phyloP scores from a whole-genome alignment of 2,329 filamentous ascomycete species.

The Amesomyces nigricolor region DNA sequence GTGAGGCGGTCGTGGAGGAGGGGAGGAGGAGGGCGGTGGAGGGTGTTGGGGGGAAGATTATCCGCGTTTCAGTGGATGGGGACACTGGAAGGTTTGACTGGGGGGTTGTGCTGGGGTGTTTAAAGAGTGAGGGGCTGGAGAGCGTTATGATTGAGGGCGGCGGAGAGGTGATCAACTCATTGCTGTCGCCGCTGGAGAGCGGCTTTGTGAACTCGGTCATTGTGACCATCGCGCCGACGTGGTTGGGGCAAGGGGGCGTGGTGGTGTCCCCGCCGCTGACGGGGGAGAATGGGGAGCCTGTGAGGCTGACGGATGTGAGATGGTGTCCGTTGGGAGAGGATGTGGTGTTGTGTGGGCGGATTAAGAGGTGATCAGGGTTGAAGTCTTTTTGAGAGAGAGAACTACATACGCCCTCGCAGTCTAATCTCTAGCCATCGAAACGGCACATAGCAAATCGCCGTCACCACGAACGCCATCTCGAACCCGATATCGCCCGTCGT shows the following conservation, averaged over 20 bases:
- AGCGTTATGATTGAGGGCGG: constrained; percentile 95
- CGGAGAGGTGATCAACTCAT: constrained; percentile 70
- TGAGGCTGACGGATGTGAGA: constrained; percentile 58
- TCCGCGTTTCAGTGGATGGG: constrained; percentile 34
- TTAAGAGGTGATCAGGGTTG: constrained; percentile 14
- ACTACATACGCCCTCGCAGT: constrained; percentile 29
- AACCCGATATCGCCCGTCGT: constrained; percentile 61
- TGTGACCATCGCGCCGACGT: constrained; percentile 83
- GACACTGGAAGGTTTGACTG: constrained; percentile 48
- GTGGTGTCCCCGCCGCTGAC: constrained; percentile 65
- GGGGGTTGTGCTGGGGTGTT: constrained; percentile 54
- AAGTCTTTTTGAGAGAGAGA: too few species aligned
- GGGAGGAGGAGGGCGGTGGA: constrained; percentile 40
- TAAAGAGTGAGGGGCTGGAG: constrained; percentile 55
- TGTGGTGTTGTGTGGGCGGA: constrained; percentile 69
- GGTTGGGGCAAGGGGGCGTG: constrained; percentile 80
- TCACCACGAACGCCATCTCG: constrained; percentile 54
- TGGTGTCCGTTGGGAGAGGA: constrained; percentile 81
- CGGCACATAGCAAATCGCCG: constrained; percentile 43
- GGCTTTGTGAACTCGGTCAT: constrained; percentile 67
- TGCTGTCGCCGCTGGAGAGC: constrained; percentile 60
- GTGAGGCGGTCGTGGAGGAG: constrained; percentile 39
- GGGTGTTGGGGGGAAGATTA: constrained; percentile 48
- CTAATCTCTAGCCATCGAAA: constrained; percentile 41
- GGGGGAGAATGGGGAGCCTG: constrained; percentile 47